These are phyloP conservation scores for Inga leiocalycina DNA, from an alignment of 306 rosid genomes.

Conservation along the genomic window DNA sequence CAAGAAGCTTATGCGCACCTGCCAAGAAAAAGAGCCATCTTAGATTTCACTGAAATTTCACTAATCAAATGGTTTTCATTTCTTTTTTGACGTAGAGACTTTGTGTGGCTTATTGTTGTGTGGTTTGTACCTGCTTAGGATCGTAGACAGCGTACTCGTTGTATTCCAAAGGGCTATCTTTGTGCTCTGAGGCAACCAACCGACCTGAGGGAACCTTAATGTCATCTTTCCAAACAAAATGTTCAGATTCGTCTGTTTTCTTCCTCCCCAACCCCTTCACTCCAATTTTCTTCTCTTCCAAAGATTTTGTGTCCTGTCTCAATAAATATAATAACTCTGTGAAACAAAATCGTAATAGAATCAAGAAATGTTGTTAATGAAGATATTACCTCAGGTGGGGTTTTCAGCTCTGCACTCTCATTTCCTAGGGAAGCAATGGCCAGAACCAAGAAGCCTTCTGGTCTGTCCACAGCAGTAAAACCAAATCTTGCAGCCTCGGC, in stretches of 20 bases:
- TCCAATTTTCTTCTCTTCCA: constrained; percentile 66
- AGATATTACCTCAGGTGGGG: constrained; percentile 54
- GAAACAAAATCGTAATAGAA: neutral
- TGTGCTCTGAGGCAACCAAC: constrained; percentile 59
- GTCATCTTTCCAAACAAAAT: constrained; percentile 76
- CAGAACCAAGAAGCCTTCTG: constrained; percentile 85
- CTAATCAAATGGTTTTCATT: neutral
- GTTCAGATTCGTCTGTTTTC: constrained; percentile 80
- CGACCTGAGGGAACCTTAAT: constrained; percentile 81
- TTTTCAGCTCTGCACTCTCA: constrained; percentile 47
- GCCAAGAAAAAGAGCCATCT: neutral
- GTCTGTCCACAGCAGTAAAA: constrained; percentile 79
- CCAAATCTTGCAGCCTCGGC: constrained; percentile 85
- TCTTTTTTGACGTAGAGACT: neutral
- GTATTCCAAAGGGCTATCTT: constrained; percentile 71
- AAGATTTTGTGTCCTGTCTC: constrained; percentile 59
- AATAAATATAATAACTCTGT: neutral
- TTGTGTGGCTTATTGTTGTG: neutral
- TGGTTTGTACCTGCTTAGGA: constrained; percentile 63
- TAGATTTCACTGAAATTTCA: neutral
- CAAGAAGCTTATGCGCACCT: constrained; percentile 77
- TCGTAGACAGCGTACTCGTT: constrained; percentile 78
- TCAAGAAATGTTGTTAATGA: neutral
- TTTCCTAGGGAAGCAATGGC: constrained; percentile 82
- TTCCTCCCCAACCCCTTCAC: constrained; percentile 74